Evolutionary conservation across 1,284 basidiomycete genomes (phyloP), one percentile per base, ranked within the genome.

Genomic region (Fomitopsis palustris): DNA sequence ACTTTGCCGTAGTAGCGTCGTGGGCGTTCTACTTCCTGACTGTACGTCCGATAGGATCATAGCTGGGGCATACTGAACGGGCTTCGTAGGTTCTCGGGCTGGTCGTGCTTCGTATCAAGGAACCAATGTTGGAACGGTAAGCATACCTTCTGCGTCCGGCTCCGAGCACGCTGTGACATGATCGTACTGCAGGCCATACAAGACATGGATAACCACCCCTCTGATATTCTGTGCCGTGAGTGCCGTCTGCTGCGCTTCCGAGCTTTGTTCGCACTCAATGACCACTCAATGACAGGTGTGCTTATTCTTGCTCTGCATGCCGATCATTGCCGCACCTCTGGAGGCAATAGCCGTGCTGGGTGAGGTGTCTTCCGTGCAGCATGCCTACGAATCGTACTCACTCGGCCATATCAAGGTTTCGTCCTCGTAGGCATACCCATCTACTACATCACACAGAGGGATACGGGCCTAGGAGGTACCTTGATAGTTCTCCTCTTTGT

Each of bases 1-100:
- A 95, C 73, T 95, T 96, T 67, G 86, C 92, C 38, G 91, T 93
- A 17, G 89, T 95, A 33, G 89, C 88, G 8, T 87, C 87, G 5
- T 97, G 95, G 95, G 86, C 88, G 0, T 96, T 96, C 75, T 95
- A 94, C 73, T 92, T 96, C 67, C 75, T 94, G 14, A 96, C 94
- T 16, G 94, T 90, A 64, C 62, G 82, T 71, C 14, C 12, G 17
- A n/a, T 12, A 35, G 4, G 14, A 43, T 17, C 43, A n/a, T 19
- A 6, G 8, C 25, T n/a, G 31, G n/a, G 2, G 12, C 19, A 25
- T 49, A 4, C 62, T 38, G 43, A 43, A 27, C 27, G 56, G 53
- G 21, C 25, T 54, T 43, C 23, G 19, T 9, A 92, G 90, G 90
- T 98, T 1, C 77, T 96, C 8, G 95, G 95, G 0, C 76, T 98